Percentiles rank a stretch among this genome's conserved stretches.
These are phyloP conservation scores for Hemileccinum impolitum DNA, from an alignment of 768 basidiomycete genomes.

Conservation along the genomic window DNA sequence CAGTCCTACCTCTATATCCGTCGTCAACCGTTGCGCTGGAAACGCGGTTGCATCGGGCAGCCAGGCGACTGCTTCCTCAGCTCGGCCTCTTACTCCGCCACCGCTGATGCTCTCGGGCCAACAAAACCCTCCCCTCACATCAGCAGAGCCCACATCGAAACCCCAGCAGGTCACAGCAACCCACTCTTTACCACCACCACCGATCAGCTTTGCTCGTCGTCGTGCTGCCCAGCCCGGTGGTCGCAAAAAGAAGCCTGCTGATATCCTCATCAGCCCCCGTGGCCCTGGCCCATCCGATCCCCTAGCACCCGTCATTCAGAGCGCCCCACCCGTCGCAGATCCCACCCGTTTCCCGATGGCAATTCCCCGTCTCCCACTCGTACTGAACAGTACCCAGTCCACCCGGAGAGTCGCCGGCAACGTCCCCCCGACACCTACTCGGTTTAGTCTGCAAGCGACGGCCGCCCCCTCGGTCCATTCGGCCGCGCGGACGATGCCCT, in stretches of 20 bases:
- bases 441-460: conserved; percentile 46
- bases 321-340: conserved; percentile 61
- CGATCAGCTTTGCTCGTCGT: conserved; percentile 76
- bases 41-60: conserved; percentile 24
- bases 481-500: conserved; percentile 35
- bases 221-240: conserved; percentile 62
- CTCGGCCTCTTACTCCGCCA: conserved; percentile 16
- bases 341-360: conserved; percentile 56
- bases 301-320: conserved; percentile 67
- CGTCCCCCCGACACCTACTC: conserved; percentile 72
- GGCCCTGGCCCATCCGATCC: conserved; percentile 51
- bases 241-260: conserved; percentile 70
- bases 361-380: conserved; percentile 60
- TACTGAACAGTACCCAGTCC: conserved; percentile 41
- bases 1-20: conserved; percentile 34
- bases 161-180: conserved; percentile 16
- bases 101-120: not conserved
- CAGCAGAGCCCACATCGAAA: conserved; percentile 20
- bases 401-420: conserved; percentile 52
- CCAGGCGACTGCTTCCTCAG: conserved; percentile 16
- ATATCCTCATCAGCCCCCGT: conserved; percentile 73
- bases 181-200: conserved; percentile 58
- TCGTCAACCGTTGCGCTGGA: conserved; percentile 23
- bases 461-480: conserved; percentile 20
- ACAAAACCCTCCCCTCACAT: too few relatives aligned